Conservation (phyloP, 345 rosid genomes). For the Salix dunnii region DNA sequence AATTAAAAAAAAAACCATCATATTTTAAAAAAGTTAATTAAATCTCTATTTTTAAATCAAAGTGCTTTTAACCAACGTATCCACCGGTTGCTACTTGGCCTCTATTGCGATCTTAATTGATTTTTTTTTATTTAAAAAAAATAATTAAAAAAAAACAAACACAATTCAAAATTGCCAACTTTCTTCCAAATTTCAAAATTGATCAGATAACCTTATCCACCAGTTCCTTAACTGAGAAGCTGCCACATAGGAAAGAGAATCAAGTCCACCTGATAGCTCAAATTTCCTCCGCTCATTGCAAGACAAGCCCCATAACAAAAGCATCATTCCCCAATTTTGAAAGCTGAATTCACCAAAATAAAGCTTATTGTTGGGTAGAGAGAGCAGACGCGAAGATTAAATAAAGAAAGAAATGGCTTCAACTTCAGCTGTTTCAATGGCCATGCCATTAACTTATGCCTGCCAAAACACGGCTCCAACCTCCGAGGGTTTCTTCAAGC, state of each 20-base stretch:
- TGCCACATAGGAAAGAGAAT: slow-evolving; percentile 55
- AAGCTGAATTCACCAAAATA: neutral
- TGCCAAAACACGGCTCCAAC: slow-evolving; percentile 42
- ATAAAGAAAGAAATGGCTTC: slow-evolving; percentile 50
- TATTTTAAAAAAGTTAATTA: too few species aligned
- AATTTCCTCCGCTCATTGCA: slow-evolving; percentile 39
- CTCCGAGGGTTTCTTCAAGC: slow-evolving; percentile 48
- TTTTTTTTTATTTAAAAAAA: too few species aligned
- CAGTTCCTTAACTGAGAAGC: slow-evolving; percentile 25
- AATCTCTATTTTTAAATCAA: too few species aligned
- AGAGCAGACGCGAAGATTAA: neutral
- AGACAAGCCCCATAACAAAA: slow-evolving; percentile 14
- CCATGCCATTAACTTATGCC: slow-evolving; percentile 44
- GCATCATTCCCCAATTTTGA: slow-evolving; percentile 3
- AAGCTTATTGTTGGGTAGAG: neutral
- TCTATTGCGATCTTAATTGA: too few species aligned
- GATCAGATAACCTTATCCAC: slow-evolving; percentile 67
- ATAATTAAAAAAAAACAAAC: too few species aligned
- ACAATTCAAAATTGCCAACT: neutral
- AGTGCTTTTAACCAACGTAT: too few species aligned
- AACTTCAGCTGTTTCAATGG: slow-evolving; percentile 69
- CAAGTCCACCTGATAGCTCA: slow-evolving; percentile 22
- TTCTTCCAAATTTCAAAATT: slow-evolving; percentile 18
- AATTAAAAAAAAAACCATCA: too few species aligned
- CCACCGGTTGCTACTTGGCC: too few species aligned